These are phyloP conservation scores for Whalleya microplaca DNA, from an alignment of 2,329 filamentous ascomycete genomes.

Conservation along the genomic window DNA sequence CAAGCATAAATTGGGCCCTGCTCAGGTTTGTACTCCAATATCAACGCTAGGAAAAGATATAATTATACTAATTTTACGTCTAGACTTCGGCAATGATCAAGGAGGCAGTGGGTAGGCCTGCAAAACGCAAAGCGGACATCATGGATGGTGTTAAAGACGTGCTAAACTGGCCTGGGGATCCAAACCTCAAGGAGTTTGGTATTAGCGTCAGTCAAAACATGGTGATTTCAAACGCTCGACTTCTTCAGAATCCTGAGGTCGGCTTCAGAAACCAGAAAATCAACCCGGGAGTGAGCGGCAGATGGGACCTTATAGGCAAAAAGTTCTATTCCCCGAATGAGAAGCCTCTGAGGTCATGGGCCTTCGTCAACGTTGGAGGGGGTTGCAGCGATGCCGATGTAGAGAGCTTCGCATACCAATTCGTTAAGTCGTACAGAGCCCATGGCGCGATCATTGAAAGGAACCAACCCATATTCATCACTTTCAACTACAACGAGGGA, in stretches of 20 bases:
- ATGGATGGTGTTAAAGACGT: slow-evolving; percentile 63
- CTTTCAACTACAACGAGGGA: slow-evolving; percentile 42
- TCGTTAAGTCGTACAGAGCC: slow-evolving; percentile 49
- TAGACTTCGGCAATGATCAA: slow-evolving; percentile 90
- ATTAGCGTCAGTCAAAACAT: slow-evolving; percentile 69
- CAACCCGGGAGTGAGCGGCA: slow-evolving; percentile 69
- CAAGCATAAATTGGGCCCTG: slow-evolving; percentile 61
- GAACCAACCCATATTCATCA: slow-evolving; percentile 41
- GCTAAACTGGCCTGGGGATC: slow-evolving; percentile 71
- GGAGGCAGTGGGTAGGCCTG: slow-evolving; percentile 81
- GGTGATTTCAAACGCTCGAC: slow-evolving; percentile 68
- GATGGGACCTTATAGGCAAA: slow-evolving; percentile 86
- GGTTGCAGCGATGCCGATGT: slow-evolving; percentile 58
- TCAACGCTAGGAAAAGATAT: background rate
- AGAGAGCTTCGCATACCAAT: slow-evolving; percentile 56
- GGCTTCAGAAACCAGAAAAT: slow-evolving; percentile 62
- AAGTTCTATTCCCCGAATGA: slow-evolving; percentile 72
- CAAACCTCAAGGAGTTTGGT: slow-evolving; percentile 72
- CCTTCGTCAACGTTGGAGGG: slow-evolving; percentile 67
- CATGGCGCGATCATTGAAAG: slow-evolving; percentile 52
- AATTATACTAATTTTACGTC: slow-evolving; percentile 19
- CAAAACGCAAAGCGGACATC: slow-evolving; percentile 69
- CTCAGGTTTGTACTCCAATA: slow-evolving; percentile 46
- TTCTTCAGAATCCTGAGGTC: slow-evolving; percentile 73
- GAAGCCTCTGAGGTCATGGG: slow-evolving; percentile 71